Evolutionary conservation across 2,329 filamentous ascomycete genomes (phyloP), one percentile per base, ranked within the genome.

Genomic region (Thielaviopsis ethacetica): DNA sequence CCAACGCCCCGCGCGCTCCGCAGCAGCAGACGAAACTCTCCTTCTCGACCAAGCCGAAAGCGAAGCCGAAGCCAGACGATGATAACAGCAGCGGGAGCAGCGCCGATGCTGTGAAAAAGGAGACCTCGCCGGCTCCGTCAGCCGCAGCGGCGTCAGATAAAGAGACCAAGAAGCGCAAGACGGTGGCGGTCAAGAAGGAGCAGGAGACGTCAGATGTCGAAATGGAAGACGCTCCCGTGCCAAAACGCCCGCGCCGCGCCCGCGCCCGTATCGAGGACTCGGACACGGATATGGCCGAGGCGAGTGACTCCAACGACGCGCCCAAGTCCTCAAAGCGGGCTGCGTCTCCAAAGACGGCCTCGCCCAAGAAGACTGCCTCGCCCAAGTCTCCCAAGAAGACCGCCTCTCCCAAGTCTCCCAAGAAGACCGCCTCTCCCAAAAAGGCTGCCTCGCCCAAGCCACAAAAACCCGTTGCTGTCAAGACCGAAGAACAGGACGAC

Each of bases 1-100:
- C 70, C 77, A 5, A 79, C 78, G 64, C 71, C 78, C 0, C 73
- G 9, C 49, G 64, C 5, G 63, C 79, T 19, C 80, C 82, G 13
- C 77, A 79, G 44, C 85, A 89, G 68, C 89, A 95, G 70, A 85
- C 87, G 1, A 93, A 84, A 65, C 73, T 95, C 47, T 79, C 85
- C 0, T 95, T 95, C 67, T 82, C 83, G 41, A 83, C 81, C 54
- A 82, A 81, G 67, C 67, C 70, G 56, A 71, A 69, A 61, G 22
- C 61, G 17, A 66, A 50, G 24, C 12, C n/a, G 15, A 51, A 57
- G 19, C 15, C 38, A 10, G 17, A 44, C 38, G 17, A 44, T 15
- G 38, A 44, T 44, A 44, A 12, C 27, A 26, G n/a, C 27, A 26
- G n/a, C 50, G 24, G 44, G 30, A 21, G 52, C 24, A 50, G 24